Conservation (phyloP, 1,284 basidiomycete species). For the Pseudozyma tsukubaensis region DNA sequence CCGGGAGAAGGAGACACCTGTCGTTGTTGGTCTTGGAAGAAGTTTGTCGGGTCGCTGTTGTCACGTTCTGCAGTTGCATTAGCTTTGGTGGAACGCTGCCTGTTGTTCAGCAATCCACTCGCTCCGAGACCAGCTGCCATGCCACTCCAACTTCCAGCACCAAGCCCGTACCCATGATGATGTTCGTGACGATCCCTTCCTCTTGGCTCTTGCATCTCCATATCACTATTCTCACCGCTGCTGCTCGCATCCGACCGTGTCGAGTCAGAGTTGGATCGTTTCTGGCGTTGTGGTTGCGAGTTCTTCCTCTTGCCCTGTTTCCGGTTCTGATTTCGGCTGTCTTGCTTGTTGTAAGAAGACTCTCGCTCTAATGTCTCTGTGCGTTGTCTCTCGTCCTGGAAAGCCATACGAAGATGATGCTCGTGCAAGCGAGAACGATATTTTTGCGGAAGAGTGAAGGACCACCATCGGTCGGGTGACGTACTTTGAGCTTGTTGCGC, state of each 20-base stretch:
- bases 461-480: conserved; percentile 56
- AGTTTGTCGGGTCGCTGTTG: neutral
- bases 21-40: conserved; percentile 20
- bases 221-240: conserved; percentile 30
- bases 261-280: conserved; percentile 33
- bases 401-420: conserved; percentile 52
- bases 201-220: conserved; percentile 36
- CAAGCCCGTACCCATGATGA: conserved; percentile 38
- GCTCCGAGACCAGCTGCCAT: conserved; percentile 45
- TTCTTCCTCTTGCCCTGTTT: conserved; percentile 18
- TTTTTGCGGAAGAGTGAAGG: conserved; percentile 60
- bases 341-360: conserved; percentile 4
- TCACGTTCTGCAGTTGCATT: conserved; percentile 6
- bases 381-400: conserved; percentile 34
- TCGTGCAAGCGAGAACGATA: conserved; percentile 54
- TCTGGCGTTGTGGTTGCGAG: conserved; percentile 17
- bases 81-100: conserved; percentile 12
- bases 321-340: conserved; percentile 8
- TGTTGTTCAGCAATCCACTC: conserved; percentile 46
- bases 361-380: conserved; percentile 25
- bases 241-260: conserved; percentile 27
- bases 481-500: conserved; percentile 32
- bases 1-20: conserved; percentile 38
- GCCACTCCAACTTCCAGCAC: conserved; percentile 27
- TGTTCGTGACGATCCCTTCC: conserved; percentile 16